Base-by-base conservation (phyloP, 805 yeast genomes). In the Nakazawaea populi region DNA sequence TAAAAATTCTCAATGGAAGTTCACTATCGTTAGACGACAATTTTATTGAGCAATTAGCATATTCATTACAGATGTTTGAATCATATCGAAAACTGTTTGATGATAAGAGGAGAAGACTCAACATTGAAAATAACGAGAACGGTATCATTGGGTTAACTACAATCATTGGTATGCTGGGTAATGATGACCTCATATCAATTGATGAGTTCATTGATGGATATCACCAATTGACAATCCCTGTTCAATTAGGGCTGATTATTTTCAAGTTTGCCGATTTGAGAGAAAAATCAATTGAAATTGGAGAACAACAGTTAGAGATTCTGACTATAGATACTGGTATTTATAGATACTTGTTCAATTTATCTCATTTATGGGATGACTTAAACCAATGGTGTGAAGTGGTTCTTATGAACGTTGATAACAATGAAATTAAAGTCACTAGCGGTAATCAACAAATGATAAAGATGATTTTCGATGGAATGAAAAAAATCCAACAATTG, bases 311-410 rank as follows among this genome's bases (percentile, higher is more conserved):
- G 1, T 32, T 44, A 3, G 45, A 38, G 12, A 34, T 49, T 6
- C 6, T 7, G 12, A 44, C 47, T 11, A 44, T 49, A 12, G 52
- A 49, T 44, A 32, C 45, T 5, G 36, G 40, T 5, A 28, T 49
- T n/a, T 44, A 44, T 30, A 31, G 27, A 10, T 44, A 38, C 14
- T 32, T 49, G 8, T 49, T 44, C 41, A 5, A 11, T 6, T 24
- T 42, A 14, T 4, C 11, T 7, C 18, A 31, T 6, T 14, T 38
- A 5, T 14, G 14, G 14, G 40, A 10, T 4, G 30, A 27, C 2
- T 29, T 51, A 30, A 39, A 42, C 34, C 11, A 30, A n/a, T 51
- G 53, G 53, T 51, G 53, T 42, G 50, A 46, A 43, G 36, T 46
- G n/a, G 47, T 46, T 2, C 18, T 51, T 7, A 29, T 37, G 11